Evolutionary conservation across 305 asterid species (phyloP).

Genomic region (Rubia peregrina): DNA sequence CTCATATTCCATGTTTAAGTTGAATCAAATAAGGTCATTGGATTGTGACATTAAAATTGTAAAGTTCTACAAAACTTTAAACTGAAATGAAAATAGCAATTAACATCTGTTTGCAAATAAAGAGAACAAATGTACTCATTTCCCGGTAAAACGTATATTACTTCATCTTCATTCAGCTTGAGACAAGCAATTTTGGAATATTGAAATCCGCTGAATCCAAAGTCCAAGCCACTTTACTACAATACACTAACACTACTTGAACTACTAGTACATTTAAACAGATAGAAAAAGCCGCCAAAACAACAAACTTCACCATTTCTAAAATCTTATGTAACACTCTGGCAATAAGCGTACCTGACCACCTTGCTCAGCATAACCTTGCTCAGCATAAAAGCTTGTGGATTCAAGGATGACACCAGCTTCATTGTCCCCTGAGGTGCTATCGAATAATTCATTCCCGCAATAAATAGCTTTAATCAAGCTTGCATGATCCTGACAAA

Average conservation of each 20-base stretch:
- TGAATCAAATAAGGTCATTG: not conserved
- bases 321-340: not conserved
- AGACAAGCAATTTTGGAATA: not conserved
- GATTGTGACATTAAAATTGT: not conserved
- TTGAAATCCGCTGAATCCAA: too few species aligned
- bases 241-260: not conserved
- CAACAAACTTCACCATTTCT: constrained; percentile 1
- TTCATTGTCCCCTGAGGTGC: constrained; percentile 57
- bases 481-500: constrained; percentile 66
- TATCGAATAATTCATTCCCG: constrained; percentile 66
- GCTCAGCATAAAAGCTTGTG: constrained; percentile 94
- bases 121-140: not conserved
- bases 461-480: constrained; percentile 78
- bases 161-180: not conserved
- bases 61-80: too few species aligned
- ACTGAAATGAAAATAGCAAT: not conserved
- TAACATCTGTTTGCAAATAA: not conserved
- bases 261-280: not conserved
- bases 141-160: not conserved
- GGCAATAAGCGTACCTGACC: constrained; percentile 66
- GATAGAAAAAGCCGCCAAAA: not conserved
- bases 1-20: not conserved
- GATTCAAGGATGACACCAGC: constrained; percentile 80
- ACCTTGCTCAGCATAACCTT: constrained; percentile 88
- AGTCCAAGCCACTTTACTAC: too few species aligned